Conservation (phyloP, 164 flowering plant genomes). For the Chimonanthus salicifolius region DNA sequence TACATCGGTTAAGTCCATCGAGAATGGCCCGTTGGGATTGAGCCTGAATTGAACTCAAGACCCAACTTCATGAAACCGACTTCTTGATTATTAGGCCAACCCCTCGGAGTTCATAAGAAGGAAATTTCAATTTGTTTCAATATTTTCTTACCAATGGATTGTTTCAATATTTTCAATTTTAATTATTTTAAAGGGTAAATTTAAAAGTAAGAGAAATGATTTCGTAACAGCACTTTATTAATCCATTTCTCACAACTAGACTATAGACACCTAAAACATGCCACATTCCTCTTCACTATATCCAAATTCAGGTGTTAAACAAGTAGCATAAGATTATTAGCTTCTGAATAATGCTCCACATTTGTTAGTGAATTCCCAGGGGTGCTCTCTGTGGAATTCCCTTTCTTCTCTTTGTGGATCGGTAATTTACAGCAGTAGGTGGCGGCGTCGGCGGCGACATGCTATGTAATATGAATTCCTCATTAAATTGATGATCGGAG, state of each 20-base stretch:
- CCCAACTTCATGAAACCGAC: too few species aligned
- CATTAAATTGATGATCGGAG: neutral
- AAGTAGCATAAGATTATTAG: neutral
- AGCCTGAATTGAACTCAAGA: too few species aligned
- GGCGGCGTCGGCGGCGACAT: constrained; percentile 84
- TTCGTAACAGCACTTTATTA: neutral
- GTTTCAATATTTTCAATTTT: too few species aligned
- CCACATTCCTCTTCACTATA: neutral
- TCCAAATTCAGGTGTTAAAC: neutral
- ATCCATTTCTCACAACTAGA: neutral
- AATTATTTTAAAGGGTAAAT: too few species aligned
- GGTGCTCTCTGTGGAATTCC: constrained; percentile 93
- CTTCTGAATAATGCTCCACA: neutral
- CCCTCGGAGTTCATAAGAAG: neutral
- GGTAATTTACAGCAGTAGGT: constrained; percentile 43
- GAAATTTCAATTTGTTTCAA: neutral
- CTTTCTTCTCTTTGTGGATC: constrained; percentile 78
- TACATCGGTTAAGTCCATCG: too few species aligned
- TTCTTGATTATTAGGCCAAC: neutral
- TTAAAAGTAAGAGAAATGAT: neutral
- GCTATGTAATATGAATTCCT: constrained; percentile 27
- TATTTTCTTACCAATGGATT: neutral
- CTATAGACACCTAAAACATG: too few species aligned
- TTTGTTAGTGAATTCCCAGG: constrained; percentile 27
- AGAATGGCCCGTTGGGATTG: too few species aligned